Percentiles rank a stretch among this genome's conserved stretches.
Conservation (phyloP, 768 basidiomycete species). For the Paxillus involutus region DNA sequence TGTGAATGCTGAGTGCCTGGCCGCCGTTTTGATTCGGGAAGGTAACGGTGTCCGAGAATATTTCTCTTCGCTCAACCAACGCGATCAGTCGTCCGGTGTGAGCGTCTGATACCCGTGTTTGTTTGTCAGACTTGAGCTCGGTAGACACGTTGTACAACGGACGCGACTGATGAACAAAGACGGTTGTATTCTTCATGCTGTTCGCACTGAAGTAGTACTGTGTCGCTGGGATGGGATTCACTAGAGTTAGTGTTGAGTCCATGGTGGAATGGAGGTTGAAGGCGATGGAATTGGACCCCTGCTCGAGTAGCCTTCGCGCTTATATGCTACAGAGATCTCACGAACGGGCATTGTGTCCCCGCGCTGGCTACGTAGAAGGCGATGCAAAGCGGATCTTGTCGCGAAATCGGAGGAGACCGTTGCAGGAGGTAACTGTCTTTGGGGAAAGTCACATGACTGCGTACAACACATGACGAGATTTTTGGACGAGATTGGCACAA, state of each 20-base stretch:
- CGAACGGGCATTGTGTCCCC: no score
- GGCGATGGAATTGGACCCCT: not conserved
- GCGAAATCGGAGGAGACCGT: no score
- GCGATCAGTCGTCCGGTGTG: constrained; percentile 7
- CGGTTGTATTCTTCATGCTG: constrained; percentile 10
- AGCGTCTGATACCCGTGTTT: constrained; percentile 7
- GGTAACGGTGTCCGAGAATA: constrained; percentile 15
- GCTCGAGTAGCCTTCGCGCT: no score
- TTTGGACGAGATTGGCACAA: no score
- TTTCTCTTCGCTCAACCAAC: not conserved
- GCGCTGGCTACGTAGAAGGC: no score
- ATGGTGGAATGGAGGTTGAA: not conserved
- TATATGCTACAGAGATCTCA: no score
- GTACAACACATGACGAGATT: no score
- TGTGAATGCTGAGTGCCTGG: constrained; percentile 8
- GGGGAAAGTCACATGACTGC: no score
- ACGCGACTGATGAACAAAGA: constrained; percentile 5
- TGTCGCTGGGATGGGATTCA: not conserved
- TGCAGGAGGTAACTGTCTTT: no score
- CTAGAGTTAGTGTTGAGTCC: constrained; percentile 1
- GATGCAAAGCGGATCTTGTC: no score
- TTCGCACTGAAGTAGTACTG: constrained; percentile 10
- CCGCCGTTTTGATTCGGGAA: constrained; percentile 3
- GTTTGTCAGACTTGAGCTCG: constrained; percentile 4
- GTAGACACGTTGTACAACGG: constrained; percentile 1